Evolutionary conservation across 768 basidiomycete genomes (phyloP), one percentile per base, ranked within the genome.

Genomic region (Boletus sp.): DNA sequence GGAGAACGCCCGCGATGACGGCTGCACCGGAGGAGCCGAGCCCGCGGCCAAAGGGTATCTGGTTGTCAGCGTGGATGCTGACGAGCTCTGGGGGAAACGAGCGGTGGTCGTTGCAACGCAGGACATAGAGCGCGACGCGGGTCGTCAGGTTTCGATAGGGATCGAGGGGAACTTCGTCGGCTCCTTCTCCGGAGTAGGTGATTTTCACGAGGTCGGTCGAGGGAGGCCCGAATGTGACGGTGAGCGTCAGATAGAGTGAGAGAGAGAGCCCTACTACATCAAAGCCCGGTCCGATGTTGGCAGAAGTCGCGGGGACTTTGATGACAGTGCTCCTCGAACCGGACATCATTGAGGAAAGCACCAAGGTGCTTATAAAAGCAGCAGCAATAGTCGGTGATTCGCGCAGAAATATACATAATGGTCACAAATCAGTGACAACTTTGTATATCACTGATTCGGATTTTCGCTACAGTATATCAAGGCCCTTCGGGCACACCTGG

Each of bases 201-300:
- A 98, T 81, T 47, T 67, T 70, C 7, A 94, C 92, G 7, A 78
- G 77, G 18, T 71, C 57, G 42, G 80, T 76, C n/a, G 77, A 69
- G 8, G 71, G 62, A 30, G 67, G 47, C 2, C 67, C 65, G 12
- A 80, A 67, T 47, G 77, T 78, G 64, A 94, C 87, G 47, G 80
- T 80, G 66, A 98, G 80, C 15, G 84, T 87, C 63, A 98, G 83
- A 63, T 87, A 81, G 32, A 97, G 83, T 1, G 92, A 93, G 24
- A 98, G 85, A 0, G 96, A 95, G 60, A 99, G 87, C n/a, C 97
- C 97, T 62, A 98, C 94, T 60, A 98, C 97, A 72, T 99, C 97
- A 74, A 99, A 99, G 28, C 96, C 96, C 40, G 96, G 96, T 3
- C 96, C 96, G 68, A 99, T 94, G 78, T 99, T 99, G 62, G 96